Evolutionary conservation across 352 stramenopile species (phyloP).

Genomic region (Phytophthora hybrid): DNA sequence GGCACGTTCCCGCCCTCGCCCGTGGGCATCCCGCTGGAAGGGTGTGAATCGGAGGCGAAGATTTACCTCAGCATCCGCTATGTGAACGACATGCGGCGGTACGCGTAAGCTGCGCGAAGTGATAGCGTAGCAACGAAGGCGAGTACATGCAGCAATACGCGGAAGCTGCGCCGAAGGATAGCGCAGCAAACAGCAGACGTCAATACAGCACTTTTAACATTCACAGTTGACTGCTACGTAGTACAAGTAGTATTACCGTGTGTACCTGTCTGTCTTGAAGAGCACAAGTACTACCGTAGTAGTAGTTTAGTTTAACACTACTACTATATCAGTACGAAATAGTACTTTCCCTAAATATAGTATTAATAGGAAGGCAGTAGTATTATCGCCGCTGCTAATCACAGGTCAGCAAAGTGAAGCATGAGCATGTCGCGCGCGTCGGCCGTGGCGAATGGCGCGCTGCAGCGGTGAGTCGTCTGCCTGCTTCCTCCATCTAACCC

Average conservation of each 20-base stretch:
- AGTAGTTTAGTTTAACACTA: no score
- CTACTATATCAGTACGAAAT: neutral
- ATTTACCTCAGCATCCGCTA: conserved; percentile 87
- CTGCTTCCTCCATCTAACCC: neutral
- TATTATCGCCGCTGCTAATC: neutral
- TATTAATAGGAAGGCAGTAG: neutral
- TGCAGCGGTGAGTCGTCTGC: conserved; percentile 58
- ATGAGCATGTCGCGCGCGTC: conserved; percentile 30
- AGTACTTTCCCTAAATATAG: neutral
- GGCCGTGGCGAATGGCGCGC: conserved; percentile 64
- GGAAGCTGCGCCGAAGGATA: conserved; percentile 5
- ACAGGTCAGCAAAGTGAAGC: neutral
- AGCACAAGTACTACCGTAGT: no score
- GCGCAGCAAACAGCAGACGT: neutral
- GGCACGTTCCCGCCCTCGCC: conserved; percentile 61
- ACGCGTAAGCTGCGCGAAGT: conserved; percentile 49
- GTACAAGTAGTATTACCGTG: no score
- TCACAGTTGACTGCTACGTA: neutral
- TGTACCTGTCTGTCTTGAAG: no score
- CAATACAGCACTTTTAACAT: neutral
- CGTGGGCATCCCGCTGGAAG: conserved; percentile 57
- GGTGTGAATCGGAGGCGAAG: conserved; percentile 61
- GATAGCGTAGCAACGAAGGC: conserved; percentile 14
- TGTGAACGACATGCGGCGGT: conserved; percentile 89
- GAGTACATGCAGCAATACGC: conserved; percentile 7